A percentile compares a stretch with the other conserved stretches of the same genome.
These are phyloP conservation scores for Cercospora beticola DNA, from an alignment of 2,329 filamentous ascomycete genomes.

Conservation along the genomic window DNA sequence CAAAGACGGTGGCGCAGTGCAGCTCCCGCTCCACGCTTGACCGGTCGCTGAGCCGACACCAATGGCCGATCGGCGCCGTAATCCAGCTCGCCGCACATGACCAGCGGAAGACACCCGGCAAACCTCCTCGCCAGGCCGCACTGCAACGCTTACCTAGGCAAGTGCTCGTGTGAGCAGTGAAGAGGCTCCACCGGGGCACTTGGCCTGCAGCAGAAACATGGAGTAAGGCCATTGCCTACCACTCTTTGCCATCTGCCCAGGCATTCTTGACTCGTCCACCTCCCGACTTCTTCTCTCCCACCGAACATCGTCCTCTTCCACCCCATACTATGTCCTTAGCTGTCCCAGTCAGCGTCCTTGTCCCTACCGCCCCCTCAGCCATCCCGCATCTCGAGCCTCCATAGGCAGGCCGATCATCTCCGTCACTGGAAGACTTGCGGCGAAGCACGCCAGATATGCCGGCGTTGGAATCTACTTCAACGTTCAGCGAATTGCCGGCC, in stretches of 20 bases:
- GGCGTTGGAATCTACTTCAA: not conserved
- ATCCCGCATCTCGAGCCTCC: not conserved
- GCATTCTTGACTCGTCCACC: not conserved
- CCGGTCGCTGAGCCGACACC: constrained; percentile 1
- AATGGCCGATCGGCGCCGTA: not conserved
- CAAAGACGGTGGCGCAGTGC: constrained; percentile 7
- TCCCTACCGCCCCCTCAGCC: not conserved
- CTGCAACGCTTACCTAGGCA: not conserved
- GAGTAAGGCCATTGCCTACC: not conserved
- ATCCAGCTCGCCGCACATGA: not conserved
- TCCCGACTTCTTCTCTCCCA: not conserved
- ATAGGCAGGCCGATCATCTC: not conserved
- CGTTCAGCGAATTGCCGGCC: not conserved
- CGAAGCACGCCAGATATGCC: constrained; percentile 2
- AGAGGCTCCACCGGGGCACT: not conserved
- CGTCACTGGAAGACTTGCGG: not conserved
- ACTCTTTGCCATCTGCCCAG: not conserved
- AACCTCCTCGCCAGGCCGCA: not conserved
- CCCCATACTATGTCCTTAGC: constrained; percentile 3
- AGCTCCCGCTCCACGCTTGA: not conserved
- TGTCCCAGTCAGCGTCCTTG: constrained; percentile 1
- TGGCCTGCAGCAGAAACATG: not conserved
- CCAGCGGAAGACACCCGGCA: not conserved
- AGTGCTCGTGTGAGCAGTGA: not conserved
- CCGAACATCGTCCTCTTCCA: not conserved